Evolutionary conservation across 2,329 filamentous ascomycete genomes (phyloP), one percentile per base, ranked within the genome.

Genomic region (Colletotrichum magnum): DNA sequence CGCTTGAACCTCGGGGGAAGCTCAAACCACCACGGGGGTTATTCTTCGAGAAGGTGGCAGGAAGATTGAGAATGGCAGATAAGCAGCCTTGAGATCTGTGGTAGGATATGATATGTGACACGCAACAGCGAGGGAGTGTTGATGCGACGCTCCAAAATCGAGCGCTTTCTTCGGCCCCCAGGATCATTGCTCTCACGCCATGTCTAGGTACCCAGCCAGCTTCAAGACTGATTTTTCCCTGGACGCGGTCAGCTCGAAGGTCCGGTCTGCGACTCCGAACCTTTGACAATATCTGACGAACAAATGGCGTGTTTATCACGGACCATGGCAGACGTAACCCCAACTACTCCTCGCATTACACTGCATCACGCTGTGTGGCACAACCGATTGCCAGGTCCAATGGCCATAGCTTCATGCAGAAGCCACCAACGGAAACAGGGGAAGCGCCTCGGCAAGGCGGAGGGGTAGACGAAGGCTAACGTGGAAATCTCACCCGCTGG

Each of bases 361-460:
- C 53, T 58, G 26, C 62, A 54, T 21, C 61, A 26, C 18, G 47
- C 26, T 26, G 13, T 32, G 54, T 16, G 53, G 21, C 18, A 53
- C 32, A 26, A 47, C 47, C 53, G 43, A 59, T 60, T 45, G 47
- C n/a, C 50, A 36, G 52, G 50, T 18, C 39, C 21, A 59, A 52
- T 39, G 65, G 60, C 65, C 65, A 68, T 68, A 65, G 60, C 65
- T 68, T 26, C 65, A 58, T 58, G 65, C 65, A 64, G 60, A 39
- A n/a, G 65, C 54, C 28, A 45, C 48, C n/a, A 48, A 50, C 21
- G 48, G 10, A 16, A 26, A 28, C 28, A 57, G 26, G 64, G 43
- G 58, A 41, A 48, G 41, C 52, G 41, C 32, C 51, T 64, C 36
- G 43, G 51, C 64, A 12, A 26, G 32, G 47, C 21, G 56, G 45